Conservation (phyloP, 805 yeast species). For the Cyberlindnera mycetangii region DNA sequence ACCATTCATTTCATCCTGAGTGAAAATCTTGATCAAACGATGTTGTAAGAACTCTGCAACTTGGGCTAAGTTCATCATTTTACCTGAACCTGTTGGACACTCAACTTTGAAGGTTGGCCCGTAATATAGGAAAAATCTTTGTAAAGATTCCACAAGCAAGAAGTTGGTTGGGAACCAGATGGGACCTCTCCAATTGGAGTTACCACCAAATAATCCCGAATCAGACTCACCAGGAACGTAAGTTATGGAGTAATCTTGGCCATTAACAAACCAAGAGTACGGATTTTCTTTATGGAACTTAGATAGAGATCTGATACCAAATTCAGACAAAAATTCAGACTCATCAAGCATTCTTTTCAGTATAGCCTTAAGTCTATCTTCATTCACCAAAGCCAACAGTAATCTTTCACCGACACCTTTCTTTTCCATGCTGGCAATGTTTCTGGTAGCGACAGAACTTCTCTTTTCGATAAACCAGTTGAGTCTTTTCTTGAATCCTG, state of each 20-base stretch:
- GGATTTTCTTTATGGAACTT: constrained; percentile 84
- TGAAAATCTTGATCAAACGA: constrained; percentile 72
- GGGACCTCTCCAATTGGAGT: constrained; percentile 97
- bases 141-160: constrained; percentile 79
- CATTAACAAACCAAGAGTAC: constrained; percentile 78
- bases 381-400: constrained; percentile 73
- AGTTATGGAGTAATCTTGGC: constrained; percentile 63
- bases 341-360: constrained; percentile 82
- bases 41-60: constrained; percentile 90
- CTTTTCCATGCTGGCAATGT: constrained; percentile 76
- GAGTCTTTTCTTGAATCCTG: constrained; percentile 76
- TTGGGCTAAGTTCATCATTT: constrained; percentile 72
- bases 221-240: constrained; percentile 89
- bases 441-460: constrained; percentile 67
- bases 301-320: constrained; percentile 86
- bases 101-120: constrained; percentile 84
- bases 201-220: constrained; percentile 93
- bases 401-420: constrained; percentile 81
- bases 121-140: constrained; percentile 82
- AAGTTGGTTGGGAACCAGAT: constrained; percentile 95
- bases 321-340: constrained; percentile 76
- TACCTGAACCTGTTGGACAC: constrained; percentile 84
- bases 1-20: constrained; percentile 60
- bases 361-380: constrained; percentile 73
- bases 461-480: constrained; percentile 80